phyloP scores from a whole-genome alignment of 495 filamentous ascomycete species.

The Geopyxis carbonaria region DNA sequence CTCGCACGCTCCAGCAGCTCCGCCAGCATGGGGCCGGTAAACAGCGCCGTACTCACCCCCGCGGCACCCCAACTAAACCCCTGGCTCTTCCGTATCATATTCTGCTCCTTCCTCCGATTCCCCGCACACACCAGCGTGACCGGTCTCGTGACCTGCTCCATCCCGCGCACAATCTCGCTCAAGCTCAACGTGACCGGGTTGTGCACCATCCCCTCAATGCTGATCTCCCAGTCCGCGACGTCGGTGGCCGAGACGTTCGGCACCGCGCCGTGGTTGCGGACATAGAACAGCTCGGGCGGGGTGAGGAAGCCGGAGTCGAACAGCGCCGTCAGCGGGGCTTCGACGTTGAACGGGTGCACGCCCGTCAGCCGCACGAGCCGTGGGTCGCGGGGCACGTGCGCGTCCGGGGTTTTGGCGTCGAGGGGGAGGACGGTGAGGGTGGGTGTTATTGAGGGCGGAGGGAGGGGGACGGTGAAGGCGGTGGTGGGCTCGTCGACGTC shows the following conservation, averaged over 20 bases:
- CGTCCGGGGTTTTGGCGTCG: slow-evolving; percentile 71
- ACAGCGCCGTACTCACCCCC: slow-evolving; percentile 75
- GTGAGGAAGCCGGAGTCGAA: slow-evolving; percentile 77
- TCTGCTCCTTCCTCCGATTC: slow-evolving; percentile 89
- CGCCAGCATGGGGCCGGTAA: slow-evolving; percentile 64
- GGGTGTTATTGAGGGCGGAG: slow-evolving; percentile 47
- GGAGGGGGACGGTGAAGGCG: slow-evolving; percentile 49
- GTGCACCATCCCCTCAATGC: slow-evolving; percentile 77
- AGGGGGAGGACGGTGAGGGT: slow-evolving; percentile 49
- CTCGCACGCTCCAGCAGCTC: slow-evolving; percentile 54
- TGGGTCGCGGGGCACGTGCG: slow-evolving; percentile 71
- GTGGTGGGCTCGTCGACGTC: too few relatives aligned
- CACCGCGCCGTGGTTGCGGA: slow-evolving; percentile 86
- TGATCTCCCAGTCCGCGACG: slow-evolving; percentile 67
- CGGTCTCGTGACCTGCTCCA: slow-evolving; percentile 71
- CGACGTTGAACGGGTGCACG: slow-evolving; percentile 86
- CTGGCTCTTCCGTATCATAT: slow-evolving; percentile 77
- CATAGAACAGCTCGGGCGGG: slow-evolving; percentile 82
- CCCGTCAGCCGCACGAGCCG: slow-evolving; percentile 79
- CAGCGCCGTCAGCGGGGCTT: slow-evolving; percentile 64
- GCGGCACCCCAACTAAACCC: slow-evolving; percentile 94
- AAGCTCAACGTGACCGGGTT: slow-evolving; percentile 58
- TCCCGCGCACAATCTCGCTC: slow-evolving; percentile 55
- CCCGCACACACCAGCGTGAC: slow-evolving; percentile 88
- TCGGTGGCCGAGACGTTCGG: slow-evolving; percentile 57